Conservation (phyloP, 805 yeast genomes). For the Yueomyces sinensis region DNA sequence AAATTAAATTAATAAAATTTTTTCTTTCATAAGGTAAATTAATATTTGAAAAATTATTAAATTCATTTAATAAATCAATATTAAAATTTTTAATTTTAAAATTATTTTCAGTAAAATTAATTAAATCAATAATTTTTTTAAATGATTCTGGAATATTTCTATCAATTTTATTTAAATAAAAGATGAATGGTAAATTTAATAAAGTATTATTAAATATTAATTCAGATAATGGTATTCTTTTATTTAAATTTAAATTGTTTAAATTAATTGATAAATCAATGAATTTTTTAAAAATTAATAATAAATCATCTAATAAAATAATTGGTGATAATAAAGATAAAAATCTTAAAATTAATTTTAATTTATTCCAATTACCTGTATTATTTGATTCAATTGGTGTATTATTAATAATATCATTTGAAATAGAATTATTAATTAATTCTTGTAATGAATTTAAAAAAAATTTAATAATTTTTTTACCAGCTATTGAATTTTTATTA, state of each 20-base stretch:
- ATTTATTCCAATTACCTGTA: constrained; percentile 52
- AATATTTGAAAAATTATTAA: constrained; percentile 11
- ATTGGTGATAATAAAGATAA: constrained; percentile 55
- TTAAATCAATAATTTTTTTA: constrained; percentile 29
- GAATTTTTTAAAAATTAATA: constrained; percentile 39
- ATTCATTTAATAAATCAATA: constrained; percentile 15
- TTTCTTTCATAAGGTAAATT: constrained; percentile 37
- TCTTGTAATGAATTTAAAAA: constrained; percentile 52
- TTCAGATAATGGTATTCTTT: constrained; percentile 51
- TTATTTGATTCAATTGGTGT: constrained; percentile 22
- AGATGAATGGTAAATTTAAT: constrained; percentile 51
- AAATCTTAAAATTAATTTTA: constrained; percentile 61
- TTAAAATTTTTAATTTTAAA: constrained; percentile 11
- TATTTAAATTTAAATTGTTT: constrained; percentile 26
- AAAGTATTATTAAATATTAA: constrained; percentile 50
- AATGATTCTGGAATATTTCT: constrained; percentile 1
- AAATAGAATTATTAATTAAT: constrained; percentile 29
- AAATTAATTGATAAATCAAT: constrained; percentile 43
- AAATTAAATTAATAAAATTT: constrained; percentile 34
- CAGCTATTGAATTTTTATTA: constrained; percentile 48
- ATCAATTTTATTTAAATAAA: constrained; percentile 29
- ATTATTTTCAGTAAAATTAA: constrained; percentile 30
- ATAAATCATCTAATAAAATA: constrained; percentile 35
- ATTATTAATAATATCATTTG: constrained; percentile 4
- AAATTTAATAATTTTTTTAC: constrained; percentile 55